Evolutionary conservation across 805 yeast species (phyloP).

Genomic region (Candida krabiensis): DNA sequence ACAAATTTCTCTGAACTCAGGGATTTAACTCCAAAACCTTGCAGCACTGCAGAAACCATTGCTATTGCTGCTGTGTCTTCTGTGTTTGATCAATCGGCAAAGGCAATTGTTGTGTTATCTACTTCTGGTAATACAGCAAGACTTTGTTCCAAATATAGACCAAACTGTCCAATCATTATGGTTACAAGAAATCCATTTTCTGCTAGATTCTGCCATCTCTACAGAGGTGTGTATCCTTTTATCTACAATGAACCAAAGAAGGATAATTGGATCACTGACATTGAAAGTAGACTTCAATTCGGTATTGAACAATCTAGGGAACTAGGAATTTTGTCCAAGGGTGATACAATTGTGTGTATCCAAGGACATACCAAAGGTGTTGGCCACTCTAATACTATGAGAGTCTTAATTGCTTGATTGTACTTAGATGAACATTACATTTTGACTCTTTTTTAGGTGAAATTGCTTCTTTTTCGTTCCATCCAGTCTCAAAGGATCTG

Average conservation of each 20-base stretch:
- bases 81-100: conserved; percentile 92
- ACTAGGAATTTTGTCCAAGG: conserved; percentile 80
- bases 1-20: conserved; percentile 84
- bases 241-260: conserved; percentile 65
- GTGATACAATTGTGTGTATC: conserved; percentile 89
- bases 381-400: conserved; percentile 98
- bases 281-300: conserved; percentile 89
- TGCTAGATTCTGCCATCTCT: conserved; percentile 93
- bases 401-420: conserved; percentile 73
- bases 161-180: conserved; percentile 95
- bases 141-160: conserved; percentile 96
- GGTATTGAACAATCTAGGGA: conserved; percentile 88
- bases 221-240: conserved; percentile 99
- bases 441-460: too few relatives aligned
- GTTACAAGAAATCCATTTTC: conserved; percentile 93
- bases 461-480: too few relatives aligned
- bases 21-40: conserved; percentile 81
- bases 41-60: conserved; percentile 92
- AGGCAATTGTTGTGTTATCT: conserved; percentile 94
- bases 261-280: conserved; percentile 94
- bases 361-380: conserved; percentile 99
- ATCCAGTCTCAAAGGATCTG: too few relatives aligned
- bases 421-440: too few relatives aligned
- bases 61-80: conserved; percentile 97
- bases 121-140: conserved; percentile 96